Conservation (phyloP, 306 rosid species). For the Fragaria iinumae region DNA sequence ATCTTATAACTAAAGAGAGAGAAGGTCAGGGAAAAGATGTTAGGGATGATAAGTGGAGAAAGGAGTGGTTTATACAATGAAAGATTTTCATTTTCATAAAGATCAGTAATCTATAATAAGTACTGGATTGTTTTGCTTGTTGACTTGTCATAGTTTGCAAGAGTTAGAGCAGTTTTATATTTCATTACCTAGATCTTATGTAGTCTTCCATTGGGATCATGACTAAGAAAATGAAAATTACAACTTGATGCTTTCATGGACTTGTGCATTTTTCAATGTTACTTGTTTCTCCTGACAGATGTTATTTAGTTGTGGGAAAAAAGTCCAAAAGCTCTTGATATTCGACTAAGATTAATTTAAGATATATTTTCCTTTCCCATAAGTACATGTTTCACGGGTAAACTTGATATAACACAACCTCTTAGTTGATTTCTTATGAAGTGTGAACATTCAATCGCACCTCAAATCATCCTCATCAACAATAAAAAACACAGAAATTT, state of each 20-base stretch:
- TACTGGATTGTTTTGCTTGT: not conserved
- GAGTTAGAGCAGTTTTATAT: not conserved
- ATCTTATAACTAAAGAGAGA: not conserved
- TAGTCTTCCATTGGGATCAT: not conserved
- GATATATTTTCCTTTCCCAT: no score
- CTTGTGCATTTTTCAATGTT: not conserved
- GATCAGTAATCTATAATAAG: not conserved
- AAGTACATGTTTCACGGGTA: not conserved
- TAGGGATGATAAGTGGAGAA: not conserved
- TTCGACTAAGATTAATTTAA: no score
- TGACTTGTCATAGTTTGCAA: not conserved
- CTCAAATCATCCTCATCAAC: no score
- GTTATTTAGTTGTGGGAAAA: no score
- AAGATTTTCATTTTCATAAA: not conserved
- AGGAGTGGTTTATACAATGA: not conserved
- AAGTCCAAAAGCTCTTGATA: no score
- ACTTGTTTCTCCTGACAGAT: not conserved
- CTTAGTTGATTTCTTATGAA: not conserved
- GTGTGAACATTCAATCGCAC: not conserved
- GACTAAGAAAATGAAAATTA: not conserved
- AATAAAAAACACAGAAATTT: no score
- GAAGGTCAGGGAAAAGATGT: not conserved
- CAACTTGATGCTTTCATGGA: not conserved
- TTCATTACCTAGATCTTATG: not conserved
- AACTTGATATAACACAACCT: not conserved